These are phyloP conservation scores for Begonia fuchsioides DNA, from an alignment of 306 rosid genomes.

Conservation along the genomic window DNA sequence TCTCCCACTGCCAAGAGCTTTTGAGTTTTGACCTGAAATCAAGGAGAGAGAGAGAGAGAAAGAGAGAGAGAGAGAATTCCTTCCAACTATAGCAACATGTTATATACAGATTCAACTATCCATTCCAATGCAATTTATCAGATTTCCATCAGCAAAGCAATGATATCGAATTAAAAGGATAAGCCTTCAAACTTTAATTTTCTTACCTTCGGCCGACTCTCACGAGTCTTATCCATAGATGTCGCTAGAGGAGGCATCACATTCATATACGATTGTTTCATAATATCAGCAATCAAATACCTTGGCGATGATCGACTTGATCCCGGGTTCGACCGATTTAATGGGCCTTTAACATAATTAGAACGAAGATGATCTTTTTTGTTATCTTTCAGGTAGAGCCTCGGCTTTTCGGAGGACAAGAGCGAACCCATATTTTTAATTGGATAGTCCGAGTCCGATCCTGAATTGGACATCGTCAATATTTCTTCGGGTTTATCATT, in stretches of 20 bases:
- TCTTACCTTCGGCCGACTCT: constrained; percentile 39
- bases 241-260: constrained; percentile 77
- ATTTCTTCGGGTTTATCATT: constrained; percentile 40
- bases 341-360: constrained; percentile 30
- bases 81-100: constrained; percentile 20
- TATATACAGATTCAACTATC: constrained; percentile 38
- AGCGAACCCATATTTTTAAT: constrained; percentile 30
- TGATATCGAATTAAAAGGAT: constrained; percentile 1
- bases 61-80: constrained; percentile 16
- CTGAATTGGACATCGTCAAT: constrained; percentile 17
- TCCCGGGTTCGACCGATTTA: constrained; percentile 59
- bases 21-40: too few relatives aligned
- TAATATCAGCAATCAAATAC: constrained; percentile 24
- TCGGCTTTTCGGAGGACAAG: constrained; percentile 56
- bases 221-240: constrained; percentile 32
- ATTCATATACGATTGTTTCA: constrained; percentile 43
- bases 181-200: constrained; percentile 11
- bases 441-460: constrained; percentile 24
- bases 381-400: constrained; percentile 32
- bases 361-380: constrained; percentile 28
- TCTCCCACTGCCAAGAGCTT: too few relatives aligned
- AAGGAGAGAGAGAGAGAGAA: background rate
- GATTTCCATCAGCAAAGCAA: background rate
- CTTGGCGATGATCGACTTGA: constrained; percentile 71
- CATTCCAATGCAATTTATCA: constrained; percentile 5